phyloP scores from a whole-genome alignment of 305 asterid genomes.

The Striga hermonthica region DNA sequence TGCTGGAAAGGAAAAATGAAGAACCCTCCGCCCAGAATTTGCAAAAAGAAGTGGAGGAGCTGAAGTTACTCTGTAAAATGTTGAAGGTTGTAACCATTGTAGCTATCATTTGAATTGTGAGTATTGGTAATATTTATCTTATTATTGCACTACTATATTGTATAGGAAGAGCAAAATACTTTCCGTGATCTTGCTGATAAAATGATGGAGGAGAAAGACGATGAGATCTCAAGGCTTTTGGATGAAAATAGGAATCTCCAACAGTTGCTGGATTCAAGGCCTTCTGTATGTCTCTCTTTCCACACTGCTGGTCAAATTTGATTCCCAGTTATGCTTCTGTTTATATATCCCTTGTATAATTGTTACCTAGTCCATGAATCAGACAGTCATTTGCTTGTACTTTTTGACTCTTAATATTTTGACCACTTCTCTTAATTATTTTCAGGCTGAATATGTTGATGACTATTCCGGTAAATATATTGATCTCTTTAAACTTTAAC shows the following conservation, averaged over 20 bases:
- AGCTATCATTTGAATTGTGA: slow-evolving; percentile 23
- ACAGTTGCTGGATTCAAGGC: slow-evolving; percentile 63
- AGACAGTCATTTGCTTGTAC: slow-evolving; percentile 26
- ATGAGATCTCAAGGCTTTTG: slow-evolving; percentile 75
- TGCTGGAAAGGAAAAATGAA: slow-evolving; percentile 59
- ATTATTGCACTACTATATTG: slow-evolving; percentile 27
- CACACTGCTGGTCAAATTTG: slow-evolving; percentile 30
- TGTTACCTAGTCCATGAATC: neutral
- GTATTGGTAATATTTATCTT: slow-evolving; percentile 32
- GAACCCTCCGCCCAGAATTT: slow-evolving; percentile 47
- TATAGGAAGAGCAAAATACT: slow-evolving; percentile 76
- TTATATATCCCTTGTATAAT: slow-evolving; percentile 23
- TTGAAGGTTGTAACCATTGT: slow-evolving; percentile 57
- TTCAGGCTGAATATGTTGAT: slow-evolving; percentile 59
- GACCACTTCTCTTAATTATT: slow-evolving; percentile 34
- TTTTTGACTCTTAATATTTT: slow-evolving; percentile 25
- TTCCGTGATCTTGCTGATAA: slow-evolving; percentile 98
- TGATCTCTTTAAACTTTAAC: slow-evolving; percentile 16
- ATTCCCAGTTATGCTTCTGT: slow-evolving; percentile 29
- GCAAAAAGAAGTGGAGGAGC: slow-evolving; percentile 66
- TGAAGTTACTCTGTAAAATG: slow-evolving; percentile 53
- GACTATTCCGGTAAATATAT: slow-evolving; percentile 54
- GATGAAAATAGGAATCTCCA: slow-evolving; percentile 71
- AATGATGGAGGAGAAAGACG: slow-evolving; percentile 94
- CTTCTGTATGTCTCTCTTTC: slow-evolving; percentile 49